Conservation (phyloP, 129 eudicot genomes). For the Chrysanthemum makinoi region DNA sequence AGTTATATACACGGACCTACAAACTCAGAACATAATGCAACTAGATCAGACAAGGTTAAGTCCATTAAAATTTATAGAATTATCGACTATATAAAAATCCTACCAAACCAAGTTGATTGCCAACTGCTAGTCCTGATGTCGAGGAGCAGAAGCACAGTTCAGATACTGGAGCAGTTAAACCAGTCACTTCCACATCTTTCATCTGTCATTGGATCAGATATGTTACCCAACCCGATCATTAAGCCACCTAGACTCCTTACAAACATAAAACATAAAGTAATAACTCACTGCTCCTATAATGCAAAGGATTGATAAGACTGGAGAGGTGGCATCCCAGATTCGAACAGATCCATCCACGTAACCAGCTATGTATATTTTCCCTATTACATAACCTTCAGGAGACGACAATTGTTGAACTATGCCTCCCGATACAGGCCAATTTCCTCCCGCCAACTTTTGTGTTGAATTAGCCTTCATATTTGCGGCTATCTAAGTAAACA, state of each 20-base stretch:
- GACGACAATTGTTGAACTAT: slow-evolving; percentile 39
- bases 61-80: background rate
- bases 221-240: background rate
- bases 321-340: slow-evolving; percentile 86
- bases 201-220: slow-evolving; percentile 47
- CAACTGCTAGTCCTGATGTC: slow-evolving; percentile 70
- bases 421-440: slow-evolving; percentile 88
- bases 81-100: slow-evolving; percentile 24
- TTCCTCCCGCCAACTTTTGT: slow-evolving; percentile 30
- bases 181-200: slow-evolving; percentile 55
- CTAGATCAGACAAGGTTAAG: slow-evolving; percentile 5
- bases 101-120: slow-evolving; percentile 77
- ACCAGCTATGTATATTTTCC: slow-evolving; percentile 69
- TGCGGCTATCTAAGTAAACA: slow-evolving; percentile 49
- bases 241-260: background rate
- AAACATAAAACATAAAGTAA: no score
- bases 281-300: slow-evolving; percentile 54
- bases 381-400: slow-evolving; percentile 42
- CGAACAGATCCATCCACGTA: slow-evolving; percentile 86
- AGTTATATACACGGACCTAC: slow-evolving; percentile 64
- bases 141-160: slow-evolving; percentile 55
- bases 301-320: slow-evolving; percentile 64
- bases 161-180: slow-evolving; percentile 59
- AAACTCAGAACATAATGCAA: slow-evolving; percentile 29
- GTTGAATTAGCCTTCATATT: slow-evolving; percentile 34